These are phyloP conservation scores for Zizania latifolia DNA, from an alignment of 176 grass and related monocot species.

Conservation along the genomic window DNA sequence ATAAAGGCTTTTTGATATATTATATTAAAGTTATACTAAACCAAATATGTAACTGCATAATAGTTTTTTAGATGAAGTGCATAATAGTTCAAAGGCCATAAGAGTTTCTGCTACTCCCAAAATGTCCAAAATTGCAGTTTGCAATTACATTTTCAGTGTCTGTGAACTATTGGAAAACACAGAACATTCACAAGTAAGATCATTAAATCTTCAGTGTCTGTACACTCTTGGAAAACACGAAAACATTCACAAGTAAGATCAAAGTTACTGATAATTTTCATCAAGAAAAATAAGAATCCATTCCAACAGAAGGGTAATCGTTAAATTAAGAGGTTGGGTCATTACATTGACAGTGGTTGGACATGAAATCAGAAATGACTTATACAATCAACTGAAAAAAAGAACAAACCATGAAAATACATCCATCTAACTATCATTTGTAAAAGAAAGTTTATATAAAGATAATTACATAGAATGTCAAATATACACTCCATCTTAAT, in stretches of 20 bases:
- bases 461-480: neutral
- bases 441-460: neutral
- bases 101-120: neutral
- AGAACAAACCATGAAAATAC: conserved; percentile 12
- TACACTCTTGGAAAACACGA: neutral
- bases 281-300: neutral
- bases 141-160: neutral
- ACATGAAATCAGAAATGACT: conserved; percentile 11
- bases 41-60: conserved; percentile 10
- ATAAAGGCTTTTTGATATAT: neutral
- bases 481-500: neutral
- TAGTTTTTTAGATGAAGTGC: neutral
- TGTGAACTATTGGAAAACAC: neutral
- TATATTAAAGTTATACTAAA: neutral
- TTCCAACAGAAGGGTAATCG: conserved; percentile 7
- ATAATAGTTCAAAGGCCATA: neutral
- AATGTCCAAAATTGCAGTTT: neutral
- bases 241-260: neutral
- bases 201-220: neutral
- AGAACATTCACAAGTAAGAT: neutral
- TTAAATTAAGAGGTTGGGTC: neutral
- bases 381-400: neutral
- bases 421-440: neutral
- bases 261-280: neutral
- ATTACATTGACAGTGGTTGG: neutral